Percentiles rank a stretch among this genome's conserved stretches.
Conservation (phyloP, 1,284 basidiomycete species). For the Peniophora sp. region DNA sequence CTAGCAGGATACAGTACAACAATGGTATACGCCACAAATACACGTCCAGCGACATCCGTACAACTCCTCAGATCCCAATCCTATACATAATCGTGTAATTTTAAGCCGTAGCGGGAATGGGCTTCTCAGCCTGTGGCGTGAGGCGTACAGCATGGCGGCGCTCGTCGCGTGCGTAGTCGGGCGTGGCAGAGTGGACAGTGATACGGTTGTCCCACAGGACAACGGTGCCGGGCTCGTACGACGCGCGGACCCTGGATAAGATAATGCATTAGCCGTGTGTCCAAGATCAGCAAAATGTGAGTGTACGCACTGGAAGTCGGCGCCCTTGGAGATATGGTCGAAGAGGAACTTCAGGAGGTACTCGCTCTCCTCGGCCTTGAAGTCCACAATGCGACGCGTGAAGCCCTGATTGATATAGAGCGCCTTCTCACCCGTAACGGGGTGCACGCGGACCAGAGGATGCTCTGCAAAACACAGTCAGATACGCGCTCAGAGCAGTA, state of each 20-base stretch:
- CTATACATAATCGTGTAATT: not conserved
- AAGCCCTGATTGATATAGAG: slow-evolving; percentile 61
- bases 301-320: slow-evolving; percentile 30
- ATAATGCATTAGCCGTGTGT: not conserved
- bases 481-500: not conserved
- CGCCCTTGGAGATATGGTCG: slow-evolving; percentile 42
- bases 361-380: slow-evolving; percentile 61
- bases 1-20: too few species aligned
- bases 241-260: slow-evolving; percentile 21
- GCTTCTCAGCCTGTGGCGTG: slow-evolving; percentile 47
- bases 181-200: slow-evolving; percentile 39
- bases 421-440: slow-evolving; percentile 61
- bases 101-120: slow-evolving; percentile 24
- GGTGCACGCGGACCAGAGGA: slow-evolving; percentile 50
- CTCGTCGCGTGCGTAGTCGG: slow-evolving; percentile 33
- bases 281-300: not conserved
- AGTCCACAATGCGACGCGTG: slow-evolving; percentile 57
- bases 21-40: too few species aligned
- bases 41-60: too few species aligned
- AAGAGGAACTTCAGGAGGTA: slow-evolving; percentile 54
- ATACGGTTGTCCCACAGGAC: slow-evolving; percentile 49
- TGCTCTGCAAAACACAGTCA: slow-evolving; percentile 20
- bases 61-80: too few species aligned
- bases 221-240: slow-evolving; percentile 37
- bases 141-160: slow-evolving; percentile 43